These are phyloP conservation scores for Pyricularia sp. DNA, from an alignment of 2,329 filamentous ascomycete species.

Conservation along the genomic window DNA sequence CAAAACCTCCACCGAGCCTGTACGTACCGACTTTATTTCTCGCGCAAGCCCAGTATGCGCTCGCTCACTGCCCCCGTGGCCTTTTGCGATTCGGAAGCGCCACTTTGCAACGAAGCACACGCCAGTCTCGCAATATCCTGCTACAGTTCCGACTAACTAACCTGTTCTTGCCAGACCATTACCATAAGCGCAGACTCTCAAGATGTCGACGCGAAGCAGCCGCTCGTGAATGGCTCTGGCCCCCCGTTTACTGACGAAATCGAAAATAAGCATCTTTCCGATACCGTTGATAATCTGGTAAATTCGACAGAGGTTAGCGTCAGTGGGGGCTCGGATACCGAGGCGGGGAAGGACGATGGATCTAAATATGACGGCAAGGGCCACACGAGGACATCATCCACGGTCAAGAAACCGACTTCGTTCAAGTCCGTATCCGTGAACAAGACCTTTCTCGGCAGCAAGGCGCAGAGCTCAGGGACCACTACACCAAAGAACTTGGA, in stretches of 20 bases:
- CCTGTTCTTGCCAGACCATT: slow-evolving; percentile 14
- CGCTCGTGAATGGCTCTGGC: slow-evolving; percentile 34
- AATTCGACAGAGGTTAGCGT: slow-evolving; percentile 54
- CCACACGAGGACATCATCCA: slow-evolving; percentile 43
- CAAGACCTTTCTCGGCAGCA: slow-evolving; percentile 69
- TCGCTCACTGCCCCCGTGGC: neutral
- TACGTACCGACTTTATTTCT: slow-evolving; percentile 8
- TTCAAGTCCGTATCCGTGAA: slow-evolving; percentile 83
- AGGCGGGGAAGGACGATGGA: slow-evolving; percentile 49
- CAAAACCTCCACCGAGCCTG: slow-evolving; percentile 31
- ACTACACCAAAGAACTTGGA: slow-evolving; percentile 36
- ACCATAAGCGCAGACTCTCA: slow-evolving; percentile 26
- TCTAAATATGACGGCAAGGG: slow-evolving; percentile 43
- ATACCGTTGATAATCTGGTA: slow-evolving; percentile 42
- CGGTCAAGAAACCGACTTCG: slow-evolving; percentile 59
- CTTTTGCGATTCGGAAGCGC: neutral
- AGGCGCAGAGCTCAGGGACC: slow-evolving; percentile 32
- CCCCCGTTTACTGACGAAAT: slow-evolving; percentile 32
- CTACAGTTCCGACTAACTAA: neutral
- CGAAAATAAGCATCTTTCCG: slow-evolving; percentile 43
- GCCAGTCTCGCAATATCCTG: neutral
- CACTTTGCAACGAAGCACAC: neutral
- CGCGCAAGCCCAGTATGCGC: neutral
- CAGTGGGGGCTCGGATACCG: slow-evolving; percentile 66
- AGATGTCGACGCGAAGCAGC: slow-evolving; percentile 31